These are phyloP conservation scores for Myxozyma sirexii DNA, from an alignment of 805 yeast species.

Conservation along the genomic window DNA sequence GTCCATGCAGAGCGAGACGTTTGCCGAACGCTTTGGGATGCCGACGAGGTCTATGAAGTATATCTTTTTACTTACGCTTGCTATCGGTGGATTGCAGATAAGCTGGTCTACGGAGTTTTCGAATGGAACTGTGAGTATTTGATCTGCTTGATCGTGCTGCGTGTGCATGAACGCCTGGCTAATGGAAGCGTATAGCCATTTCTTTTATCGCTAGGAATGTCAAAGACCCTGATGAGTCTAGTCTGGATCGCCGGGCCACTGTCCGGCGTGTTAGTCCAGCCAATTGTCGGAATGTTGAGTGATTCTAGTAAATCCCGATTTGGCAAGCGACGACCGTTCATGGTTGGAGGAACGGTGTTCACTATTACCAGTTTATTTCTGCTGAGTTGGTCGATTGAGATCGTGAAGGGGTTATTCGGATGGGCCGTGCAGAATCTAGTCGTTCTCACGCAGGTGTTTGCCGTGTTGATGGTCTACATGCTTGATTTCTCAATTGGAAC, in stretches of 20 bases:
- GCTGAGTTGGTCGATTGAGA: constrained; percentile 51
- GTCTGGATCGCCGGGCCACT: constrained; percentile 72
- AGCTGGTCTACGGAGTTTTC: constrained; percentile 70
- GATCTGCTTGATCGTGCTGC: background rate
- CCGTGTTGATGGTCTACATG: constrained; percentile 55
- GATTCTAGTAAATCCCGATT: constrained; percentile 51
- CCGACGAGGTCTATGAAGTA: constrained; percentile 48
- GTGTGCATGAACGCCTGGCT: too few relatives aligned
- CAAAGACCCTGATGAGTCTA: constrained; percentile 57
- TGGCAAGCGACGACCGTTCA: constrained; percentile 62
- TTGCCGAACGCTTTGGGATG: constrained; percentile 12
- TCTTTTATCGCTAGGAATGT: constrained; percentile 61
- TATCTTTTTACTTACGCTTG: constrained; percentile 51
- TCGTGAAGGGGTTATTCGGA: constrained; percentile 43
- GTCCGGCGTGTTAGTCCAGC: constrained; percentile 66
- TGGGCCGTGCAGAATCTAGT: constrained; percentile 48
- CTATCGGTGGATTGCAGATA: constrained; percentile 61
- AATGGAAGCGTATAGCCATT: constrained; percentile 47
- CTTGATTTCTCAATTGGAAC: constrained; percentile 57
- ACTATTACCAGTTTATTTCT: constrained; percentile 51
- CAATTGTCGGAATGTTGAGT: constrained; percentile 60
- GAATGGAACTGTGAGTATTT: constrained; percentile 50
- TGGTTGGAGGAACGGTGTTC: constrained; percentile 56
- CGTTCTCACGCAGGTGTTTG: constrained; percentile 47
- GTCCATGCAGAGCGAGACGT: background rate